phyloP scores from a whole-genome alignment of 768 basidiomycete species.

The Rhodotorula toruloides region DNA sequence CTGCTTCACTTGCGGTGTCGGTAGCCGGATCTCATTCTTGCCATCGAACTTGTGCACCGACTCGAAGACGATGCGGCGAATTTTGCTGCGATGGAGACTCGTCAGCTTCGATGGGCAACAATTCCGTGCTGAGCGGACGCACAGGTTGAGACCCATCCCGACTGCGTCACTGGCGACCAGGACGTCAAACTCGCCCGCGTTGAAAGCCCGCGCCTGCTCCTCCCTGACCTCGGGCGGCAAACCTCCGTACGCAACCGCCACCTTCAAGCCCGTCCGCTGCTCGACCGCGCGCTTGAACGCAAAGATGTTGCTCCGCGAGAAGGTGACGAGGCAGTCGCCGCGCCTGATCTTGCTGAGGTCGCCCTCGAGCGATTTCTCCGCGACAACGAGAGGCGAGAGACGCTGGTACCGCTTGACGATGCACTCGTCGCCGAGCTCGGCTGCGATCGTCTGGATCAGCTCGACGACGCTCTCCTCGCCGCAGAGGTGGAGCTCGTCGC shows the following conservation, averaged over 20 bases:
- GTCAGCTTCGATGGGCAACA: not conserved
- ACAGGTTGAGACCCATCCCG: slow-evolving; percentile 97
- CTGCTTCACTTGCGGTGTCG: slow-evolving; percentile 78
- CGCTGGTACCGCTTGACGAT: slow-evolving; percentile 77
- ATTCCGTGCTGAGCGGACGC: slow-evolving; percentile 43
- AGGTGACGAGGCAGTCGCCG: slow-evolving; percentile 89
- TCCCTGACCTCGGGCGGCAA: slow-evolving; percentile 86
- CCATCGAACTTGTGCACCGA: slow-evolving; percentile 65
- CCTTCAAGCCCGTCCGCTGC: slow-evolving; percentile 63
- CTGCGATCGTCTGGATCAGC: slow-evolving; percentile 64
- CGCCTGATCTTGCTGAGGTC: slow-evolving; percentile 60
- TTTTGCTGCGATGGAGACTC: slow-evolving; percentile 59
- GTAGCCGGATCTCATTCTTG: slow-evolving; percentile 49
- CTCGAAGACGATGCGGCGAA: slow-evolving; percentile 77
- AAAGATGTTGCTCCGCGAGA: slow-evolving; percentile 72
- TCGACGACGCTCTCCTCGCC: slow-evolving; percentile 90
- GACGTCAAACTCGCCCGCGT: slow-evolving; percentile 78
- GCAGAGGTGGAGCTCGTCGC: slow-evolving; percentile 84
- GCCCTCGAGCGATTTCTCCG: slow-evolving; percentile 59
- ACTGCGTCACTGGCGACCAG: slow-evolving; percentile 91
- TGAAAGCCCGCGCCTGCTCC: slow-evolving; percentile 88
- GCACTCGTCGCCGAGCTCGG: slow-evolving; percentile 73
- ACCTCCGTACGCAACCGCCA: slow-evolving; percentile 87
- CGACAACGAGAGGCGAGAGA: slow-evolving; percentile 73
- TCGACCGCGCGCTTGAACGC: slow-evolving; percentile 68